Base-by-base conservation (phyloP, 768 basidiomycete species). In the Tylopilus sp. region DNA sequence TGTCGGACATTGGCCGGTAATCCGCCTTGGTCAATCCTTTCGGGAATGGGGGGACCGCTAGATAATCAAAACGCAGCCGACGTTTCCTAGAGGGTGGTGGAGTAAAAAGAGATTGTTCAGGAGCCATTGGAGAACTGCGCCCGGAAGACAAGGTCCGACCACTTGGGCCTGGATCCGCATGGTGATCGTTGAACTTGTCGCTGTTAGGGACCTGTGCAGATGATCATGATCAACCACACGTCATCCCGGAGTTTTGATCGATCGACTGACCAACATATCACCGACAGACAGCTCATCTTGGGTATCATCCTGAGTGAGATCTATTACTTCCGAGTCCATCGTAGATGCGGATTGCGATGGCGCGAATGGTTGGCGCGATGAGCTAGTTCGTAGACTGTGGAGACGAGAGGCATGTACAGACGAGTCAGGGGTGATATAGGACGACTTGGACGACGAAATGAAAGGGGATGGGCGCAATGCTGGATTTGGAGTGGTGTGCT, bases 91-190 rank as follows among this genome's bases (percentile, higher is more conserved):
- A 29, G 3, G 61, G 58, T 4, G 61, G 59, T 13, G 68, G 65
- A 0, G 68, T 70, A 44, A 70, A 70, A 37, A 71, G 65, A 11
- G 63, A 68, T 9, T 45, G 54, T 21, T 61, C 49, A 3, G 6
- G 38, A 22, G 40, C 47, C 19, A 57, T 44, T 5, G 58, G 43
- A 6, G 69, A 45, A 37, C 53, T 51, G 16, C 3, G 29, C 14
- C 14, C 12, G 16, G 54, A 55, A 17, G 53, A n/a, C 3, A 10
- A 11, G 19, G 25, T 21, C 0, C 5, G 46, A 36, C 44, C 47
- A 24, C 56, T 55, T 31, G 63, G n/a, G 30, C 55, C 38, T n/a
- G 53, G 52, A 26, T 40, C 45, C 16, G 28, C 12, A 43, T 22
- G 1, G n/a, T 24, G 31, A 29, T 52, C 12, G 8, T 17, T 51